Evolutionary conservation across 169 alveolate species (phyloP).

Genomic region (Babesia gibsoni): DNA sequence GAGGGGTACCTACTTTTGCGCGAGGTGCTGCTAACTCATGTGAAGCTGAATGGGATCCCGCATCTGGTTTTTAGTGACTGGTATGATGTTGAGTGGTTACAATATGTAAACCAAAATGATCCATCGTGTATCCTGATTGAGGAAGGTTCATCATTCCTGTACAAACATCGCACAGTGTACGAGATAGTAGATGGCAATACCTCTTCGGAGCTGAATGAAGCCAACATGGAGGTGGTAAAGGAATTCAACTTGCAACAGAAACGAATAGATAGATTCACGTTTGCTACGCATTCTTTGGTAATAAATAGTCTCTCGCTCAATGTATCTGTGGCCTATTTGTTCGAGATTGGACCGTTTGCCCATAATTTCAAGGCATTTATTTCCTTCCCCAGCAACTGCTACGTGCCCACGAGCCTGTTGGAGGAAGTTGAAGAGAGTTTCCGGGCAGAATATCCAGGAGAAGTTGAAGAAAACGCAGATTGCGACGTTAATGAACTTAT

Average conservation of each 20-base stretch:
- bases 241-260: constrained; percentile 22
- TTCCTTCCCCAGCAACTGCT: constrained; percentile 50
- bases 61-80: constrained; percentile 65
- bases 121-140: constrained; percentile 73
- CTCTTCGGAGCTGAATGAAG: neutral
- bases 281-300: constrained; percentile 31
- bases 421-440: constrained; percentile 7
- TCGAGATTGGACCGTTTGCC: constrained; percentile 43
- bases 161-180: constrained; percentile 62
- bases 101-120: constrained; percentile 57
- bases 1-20: constrained; percentile 59
- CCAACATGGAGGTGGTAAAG: constrained; percentile 5
- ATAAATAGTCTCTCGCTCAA: constrained; percentile 27
- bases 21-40: constrained; percentile 66
- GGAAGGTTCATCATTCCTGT: constrained; percentile 75
- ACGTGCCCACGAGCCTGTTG: constrained; percentile 4
- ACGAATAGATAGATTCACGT: constrained; percentile 29
- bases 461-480: neutral
- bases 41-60: constrained; percentile 53
- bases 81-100: constrained; percentile 63
- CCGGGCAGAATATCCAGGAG: neutral
- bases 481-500: neutral
- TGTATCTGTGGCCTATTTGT: constrained; percentile 56
- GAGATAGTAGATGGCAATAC: constrained; percentile 39
- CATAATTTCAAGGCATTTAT: constrained; percentile 58